Evolutionary conservation across 805 yeast genomes (phyloP), one percentile per base, ranked within the genome.

Genomic region (Kodamaea nitidulidarum): DNA sequence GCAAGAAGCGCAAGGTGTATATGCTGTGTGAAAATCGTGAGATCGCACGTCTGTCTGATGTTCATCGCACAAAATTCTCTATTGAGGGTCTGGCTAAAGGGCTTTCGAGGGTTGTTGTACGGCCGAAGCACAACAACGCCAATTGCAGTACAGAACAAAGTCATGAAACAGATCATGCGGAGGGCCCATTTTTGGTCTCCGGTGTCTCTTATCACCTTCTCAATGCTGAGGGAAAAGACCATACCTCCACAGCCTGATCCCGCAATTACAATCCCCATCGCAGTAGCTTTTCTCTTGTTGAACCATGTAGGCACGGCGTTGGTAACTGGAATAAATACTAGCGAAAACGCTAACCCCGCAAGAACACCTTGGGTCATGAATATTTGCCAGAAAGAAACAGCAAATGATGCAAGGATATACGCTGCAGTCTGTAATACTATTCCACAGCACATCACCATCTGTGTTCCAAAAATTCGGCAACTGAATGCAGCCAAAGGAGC

Each of bases 201-300:
- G 14, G 72, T 61, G 10, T 46, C 50, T 32, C 58, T 51, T 29
- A 72, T 64, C 29, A 75, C 53, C 37, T 56, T 54, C 42, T 67
- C 63, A 36, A 71, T 52, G 30, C 63, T 62, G 46, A 75, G 61
- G 7, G 78, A 66, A 51, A 65, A 73, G 12, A 66, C 55, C 4
- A 75, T 54, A 12, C 81, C 81, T 3, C 80, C 81, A 1, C 71
- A 41, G 10, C 77, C 75, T 4, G 77, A 62, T 1, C 81, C 81
- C 2, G 71, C 50, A 5, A 68, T 69, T 3, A 63, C 55, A 11
- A 76, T 59, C 2, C 80, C 80, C 50, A 67, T 54, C 3, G 78
- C 79, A 21, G 73, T 56, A 1, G 77, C 69, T 26, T 70, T 58
- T 20, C 56, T 57, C 25, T 60, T 61, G 35, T 62, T 58, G 50